Percentiles rank a stretch among this genome's conserved stretches.
Conservation (phyloP, 2,329 filamentous ascomycete species). For the Phialocephala subalpina region DNA sequence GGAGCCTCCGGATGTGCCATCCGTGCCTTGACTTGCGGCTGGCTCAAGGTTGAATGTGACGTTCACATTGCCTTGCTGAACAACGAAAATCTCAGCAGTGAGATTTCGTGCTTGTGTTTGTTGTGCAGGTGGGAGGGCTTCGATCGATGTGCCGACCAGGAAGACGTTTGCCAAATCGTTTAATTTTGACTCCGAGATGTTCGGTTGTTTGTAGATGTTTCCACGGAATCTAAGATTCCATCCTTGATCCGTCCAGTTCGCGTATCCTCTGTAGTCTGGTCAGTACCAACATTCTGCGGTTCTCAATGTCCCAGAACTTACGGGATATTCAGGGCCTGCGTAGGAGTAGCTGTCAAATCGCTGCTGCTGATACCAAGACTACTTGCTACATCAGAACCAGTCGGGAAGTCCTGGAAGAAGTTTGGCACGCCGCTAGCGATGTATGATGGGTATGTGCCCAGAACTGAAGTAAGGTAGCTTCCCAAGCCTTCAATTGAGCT, state of each 20-base stretch:
- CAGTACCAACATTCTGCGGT: slow-evolving; percentile 17
- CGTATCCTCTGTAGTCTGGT: slow-evolving; percentile 58
- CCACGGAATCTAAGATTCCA: slow-evolving; percentile 82
- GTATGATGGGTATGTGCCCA: slow-evolving; percentile 66
- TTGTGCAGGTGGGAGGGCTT: slow-evolving; percentile 64
- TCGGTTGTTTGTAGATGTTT: slow-evolving; percentile 82
- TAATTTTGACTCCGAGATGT: slow-evolving; percentile 69
- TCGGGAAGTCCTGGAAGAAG: slow-evolving; percentile 73
- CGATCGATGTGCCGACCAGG: slow-evolving; percentile 69
- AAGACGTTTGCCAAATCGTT: slow-evolving; percentile 76
- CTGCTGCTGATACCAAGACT: slow-evolving; percentile 65
- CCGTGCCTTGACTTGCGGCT: slow-evolving; percentile 60
- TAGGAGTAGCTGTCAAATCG: slow-evolving; percentile 69
- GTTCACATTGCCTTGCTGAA: slow-evolving; percentile 72
- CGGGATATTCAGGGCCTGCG: slow-evolving; percentile 75
- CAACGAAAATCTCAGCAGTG: slow-evolving; percentile 76
- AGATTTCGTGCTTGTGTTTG: slow-evolving; percentile 76
- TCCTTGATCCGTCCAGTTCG: slow-evolving; percentile 80
- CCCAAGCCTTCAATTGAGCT: slow-evolving; percentile 56
- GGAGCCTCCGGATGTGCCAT: slow-evolving; percentile 55
- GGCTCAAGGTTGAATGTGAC: slow-evolving; percentile 71
- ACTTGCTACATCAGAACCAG: slow-evolving; percentile 65
- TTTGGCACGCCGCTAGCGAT: slow-evolving; percentile 71
- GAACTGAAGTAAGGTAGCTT: slow-evolving; percentile 58
- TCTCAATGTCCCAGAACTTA: slow-evolving; percentile 40